Evolutionary conservation across 257 asterid genomes (phyloP).

Genomic region (Capsicum chinense): DNA sequence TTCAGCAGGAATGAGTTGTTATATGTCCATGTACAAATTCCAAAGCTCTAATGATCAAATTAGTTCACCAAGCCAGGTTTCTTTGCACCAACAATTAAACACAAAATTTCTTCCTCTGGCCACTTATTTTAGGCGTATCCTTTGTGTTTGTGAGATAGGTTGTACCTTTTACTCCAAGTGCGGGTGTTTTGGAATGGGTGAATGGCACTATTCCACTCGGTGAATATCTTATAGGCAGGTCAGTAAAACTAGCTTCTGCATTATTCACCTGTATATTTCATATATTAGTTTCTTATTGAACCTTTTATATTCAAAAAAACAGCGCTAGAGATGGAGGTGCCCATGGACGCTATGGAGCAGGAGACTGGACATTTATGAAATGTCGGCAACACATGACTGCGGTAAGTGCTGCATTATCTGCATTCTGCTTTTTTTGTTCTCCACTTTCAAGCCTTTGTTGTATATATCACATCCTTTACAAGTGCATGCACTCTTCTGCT

Average conservation of each 20-base stretch:
- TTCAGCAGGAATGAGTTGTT: background rate
- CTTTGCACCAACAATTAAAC: slow-evolving; percentile 11
- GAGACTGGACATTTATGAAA: slow-evolving; percentile 87
- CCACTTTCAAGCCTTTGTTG: slow-evolving; percentile 5
- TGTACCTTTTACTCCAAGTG: slow-evolving; percentile 97
- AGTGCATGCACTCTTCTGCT: background rate
- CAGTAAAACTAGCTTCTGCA: slow-evolving; percentile 39
- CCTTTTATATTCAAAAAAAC: slow-evolving; percentile 38
- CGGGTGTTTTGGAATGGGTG: slow-evolving; percentile 99
- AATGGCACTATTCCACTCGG: slow-evolving; percentile 96
- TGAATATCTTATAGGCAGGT: slow-evolving; percentile 94
- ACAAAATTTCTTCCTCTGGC: slow-evolving; percentile 28
- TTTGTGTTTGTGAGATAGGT: slow-evolving; percentile 61
- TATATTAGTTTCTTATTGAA: slow-evolving; percentile 33
- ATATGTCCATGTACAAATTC: slow-evolving; percentile 10
- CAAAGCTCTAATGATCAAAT: background rate
- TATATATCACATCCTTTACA: background rate
- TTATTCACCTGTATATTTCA: slow-evolving; percentile 24
- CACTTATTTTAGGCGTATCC: slow-evolving; percentile 19
- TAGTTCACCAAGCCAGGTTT: background rate
- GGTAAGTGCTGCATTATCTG: slow-evolving; percentile 52
- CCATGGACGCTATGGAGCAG: slow-evolving; percentile 91
- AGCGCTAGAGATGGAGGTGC: slow-evolving; percentile 96
- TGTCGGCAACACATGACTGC: slow-evolving; percentile 85
- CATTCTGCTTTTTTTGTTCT: slow-evolving; percentile 36